Evolutionary conservation across 2,329 filamentous ascomycete genomes (phyloP), one percentile per base, ranked within the genome.

Genomic region (Trichoderma koningiopsis): DNA sequence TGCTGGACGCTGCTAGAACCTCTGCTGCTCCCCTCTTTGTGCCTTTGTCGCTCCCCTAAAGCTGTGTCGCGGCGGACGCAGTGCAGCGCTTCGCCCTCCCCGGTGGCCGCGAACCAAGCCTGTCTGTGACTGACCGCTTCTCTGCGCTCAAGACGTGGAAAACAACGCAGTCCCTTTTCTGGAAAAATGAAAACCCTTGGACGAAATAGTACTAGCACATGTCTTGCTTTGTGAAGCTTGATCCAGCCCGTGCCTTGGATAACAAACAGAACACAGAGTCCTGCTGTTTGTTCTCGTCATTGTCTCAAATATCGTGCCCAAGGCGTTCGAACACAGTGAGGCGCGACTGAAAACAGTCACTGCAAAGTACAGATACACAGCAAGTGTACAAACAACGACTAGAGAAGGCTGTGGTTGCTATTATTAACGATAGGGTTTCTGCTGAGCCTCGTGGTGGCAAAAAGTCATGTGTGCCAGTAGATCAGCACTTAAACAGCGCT

Each of bases 361-460:
- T 59, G 29, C 55, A 37, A 49, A 67, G 63, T 67, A 58, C 55
- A 24, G n/a, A 22, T 67, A 67, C 55, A 59, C 11, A 59, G 7
- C 7, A 3, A 2, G 24, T 29, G 22, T 49, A 49, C 63, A 67
- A n/a, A 0, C 22, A n/a, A 24, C 16, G 6, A 31, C 53, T 29
- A 10, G 40, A 59, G 55, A 67, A 58, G 63, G 63, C 63, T 67
- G 55, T 67, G 63, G 63, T 67, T 67, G 63, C 63, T 67, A 67
- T 67, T 59, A 67, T 59, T 67, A 67, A 59, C 49, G 29, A 35
- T 31, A 67, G 40, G 63, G 63, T 29, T 67, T 67, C 14, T 22
- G 53, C 63, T 67, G 55, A 67, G 63, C 63, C 63, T 67, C 59
- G 49, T 27, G 40, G 63, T 67, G 63, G 63, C 63, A 31, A 67